Evolutionary conservation across 441 rosid genomes (phyloP), one percentile per base, ranked within the genome.

Genomic region (Aquilaria agallochum): DNA sequence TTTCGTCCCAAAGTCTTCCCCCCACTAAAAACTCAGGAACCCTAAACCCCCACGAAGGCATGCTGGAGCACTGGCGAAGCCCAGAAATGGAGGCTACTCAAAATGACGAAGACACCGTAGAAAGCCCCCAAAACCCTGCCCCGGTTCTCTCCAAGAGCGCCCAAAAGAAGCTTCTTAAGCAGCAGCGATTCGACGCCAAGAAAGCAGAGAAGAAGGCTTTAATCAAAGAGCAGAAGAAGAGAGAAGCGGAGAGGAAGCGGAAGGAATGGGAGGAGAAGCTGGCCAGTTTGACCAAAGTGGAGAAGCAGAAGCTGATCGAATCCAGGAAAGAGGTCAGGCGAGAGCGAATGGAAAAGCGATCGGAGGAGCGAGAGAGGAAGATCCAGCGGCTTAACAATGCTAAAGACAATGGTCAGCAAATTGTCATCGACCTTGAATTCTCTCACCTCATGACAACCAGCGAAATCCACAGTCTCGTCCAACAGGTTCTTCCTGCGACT

Each of bases 201-300:
- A 94, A 91, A 69, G 86, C 92, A 5, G 96, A 87, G 89, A 94
- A 87, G 79, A 89, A 91, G 73, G 96, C 96, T 9, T 66, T 40
- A 3, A 62, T 72, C 68, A 89, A 91, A 70, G 88, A 76, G 76
- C 83, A 79, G n/a, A 92, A 83, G 82, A 76, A 54, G 80, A 76
- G 69, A 53, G 93, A 87, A 14, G 82, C 60, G 0, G 96, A 86
- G 80, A 72, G 90, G 68, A 87, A 85, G 82, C 85, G 79, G 5
- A 81, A 76, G 74, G 91, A 93, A 68, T 90, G 98, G 98, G 86
- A 85, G 15, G 86, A 83, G 49, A 81, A 77, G 11, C 77, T 93
- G 30, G 79, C 88, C 2, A 68, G 64, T 34, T 54, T 72, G 12
- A 54, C 86, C 20, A 91, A 90, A 73, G 95, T 83, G 67, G 97